These are phyloP conservation scores for Alternaria incomplexa DNA, from an alignment of 2,329 filamentous ascomycete genomes.

Conservation along the genomic window DNA sequence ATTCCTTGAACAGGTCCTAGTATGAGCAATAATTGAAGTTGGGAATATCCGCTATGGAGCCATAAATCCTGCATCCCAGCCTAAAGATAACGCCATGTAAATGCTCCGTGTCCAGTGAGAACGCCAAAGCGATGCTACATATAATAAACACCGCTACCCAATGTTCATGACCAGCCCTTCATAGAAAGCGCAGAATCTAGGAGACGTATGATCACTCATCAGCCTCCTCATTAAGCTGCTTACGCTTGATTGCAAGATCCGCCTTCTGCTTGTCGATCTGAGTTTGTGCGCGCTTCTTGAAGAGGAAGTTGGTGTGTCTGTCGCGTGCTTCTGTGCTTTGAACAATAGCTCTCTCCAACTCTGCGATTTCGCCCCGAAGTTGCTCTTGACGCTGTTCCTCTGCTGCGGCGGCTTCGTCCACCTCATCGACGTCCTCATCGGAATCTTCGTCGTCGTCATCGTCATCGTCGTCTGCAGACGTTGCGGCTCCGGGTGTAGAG, in stretches of 20 bases:
- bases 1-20: too few relatives aligned
- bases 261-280: conserved; percentile 55
- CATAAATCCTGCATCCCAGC: background rate
- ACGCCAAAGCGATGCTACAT: background rate
- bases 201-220: conserved; percentile 14
- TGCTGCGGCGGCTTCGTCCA: conserved; percentile 55
- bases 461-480: conserved; percentile 49
- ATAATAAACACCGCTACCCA: background rate
- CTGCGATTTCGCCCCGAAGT: conserved; percentile 60
- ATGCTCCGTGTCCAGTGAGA: background rate
- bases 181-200: background rate
- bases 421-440: conserved; percentile 54
- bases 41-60: background rate
- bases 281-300: conserved; percentile 57
- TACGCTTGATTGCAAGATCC: conserved; percentile 61
- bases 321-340: conserved; percentile 52
- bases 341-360: conserved; percentile 59
- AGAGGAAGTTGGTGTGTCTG: conserved; percentile 55
- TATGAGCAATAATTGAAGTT: background rate
- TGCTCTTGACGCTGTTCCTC: conserved; percentile 55
- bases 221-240: conserved; percentile 50
- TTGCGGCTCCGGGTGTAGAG: conserved; percentile 41
- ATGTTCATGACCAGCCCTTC: background rate
- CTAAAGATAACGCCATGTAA: background rate
- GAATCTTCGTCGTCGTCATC: conserved; percentile 55